Percentiles rank a stretch among this genome's conserved stretches.
Evolutionary conservation across 2,329 filamentous ascomycete species (phyloP).

Genomic region (Monilinia fructigena): DNA sequence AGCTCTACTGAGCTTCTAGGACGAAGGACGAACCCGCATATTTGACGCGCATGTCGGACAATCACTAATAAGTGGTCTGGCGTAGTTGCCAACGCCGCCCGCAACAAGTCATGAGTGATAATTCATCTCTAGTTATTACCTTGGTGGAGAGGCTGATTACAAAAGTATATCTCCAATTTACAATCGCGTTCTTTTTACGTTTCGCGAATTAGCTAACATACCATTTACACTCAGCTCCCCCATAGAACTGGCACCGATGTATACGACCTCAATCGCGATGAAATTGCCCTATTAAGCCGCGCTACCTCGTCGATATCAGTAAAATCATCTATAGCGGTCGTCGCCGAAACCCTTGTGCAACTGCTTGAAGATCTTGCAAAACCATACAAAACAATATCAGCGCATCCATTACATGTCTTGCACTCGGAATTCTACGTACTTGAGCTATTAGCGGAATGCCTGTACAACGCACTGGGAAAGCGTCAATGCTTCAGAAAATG

Average conservation of each 20-base stretch:
- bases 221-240: constrained; percentile 50
- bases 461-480: constrained; percentile 60
- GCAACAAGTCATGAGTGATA: constrained; percentile 53
- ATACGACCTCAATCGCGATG: constrained; percentile 59
- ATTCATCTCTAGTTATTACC: constrained; percentile 59
- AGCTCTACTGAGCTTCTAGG: constrained; percentile 23
- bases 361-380: constrained; percentile 59
- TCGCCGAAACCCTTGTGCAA: constrained; percentile 57
- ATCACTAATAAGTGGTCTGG: constrained; percentile 34
- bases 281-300: constrained; percentile 59
- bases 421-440: constrained; percentile 65
- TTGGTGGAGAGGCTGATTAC: constrained; percentile 62
- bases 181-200: constrained; percentile 17
- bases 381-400: constrained; percentile 51
- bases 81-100: constrained; percentile 28
- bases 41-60: constrained; percentile 33
- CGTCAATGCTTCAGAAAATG: constrained; percentile 39
- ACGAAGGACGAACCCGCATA: constrained; percentile 13
- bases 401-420: constrained; percentile 59
- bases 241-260: constrained; percentile 59
- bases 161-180: constrained; percentile 48
- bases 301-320: constrained; percentile 62
- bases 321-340: constrained; percentile 51
- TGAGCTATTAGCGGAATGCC: constrained; percentile 62
- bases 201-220: constrained; percentile 26